Base-by-base conservation (phyloP, 23 red algal genomes). In the Gracilaria caudata region DNA sequence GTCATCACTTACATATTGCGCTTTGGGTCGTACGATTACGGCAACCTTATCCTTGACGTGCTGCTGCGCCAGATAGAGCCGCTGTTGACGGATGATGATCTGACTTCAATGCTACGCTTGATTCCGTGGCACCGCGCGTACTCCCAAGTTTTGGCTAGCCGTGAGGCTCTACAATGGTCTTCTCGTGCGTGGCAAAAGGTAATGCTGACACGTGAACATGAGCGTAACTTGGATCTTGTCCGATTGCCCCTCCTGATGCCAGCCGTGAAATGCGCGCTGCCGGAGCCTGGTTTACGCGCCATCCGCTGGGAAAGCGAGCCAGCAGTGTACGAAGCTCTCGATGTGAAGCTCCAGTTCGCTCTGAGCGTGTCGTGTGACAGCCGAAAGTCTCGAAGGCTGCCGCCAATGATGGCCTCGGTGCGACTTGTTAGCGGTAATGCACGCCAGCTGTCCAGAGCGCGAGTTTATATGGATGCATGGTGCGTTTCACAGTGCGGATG, bases 261-360 rank as follows among this genome's bases (percentile, higher is more conserved):
- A 3, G 39, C 39, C 21, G 4, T 75, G 1, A 75, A 75, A 26
- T 29, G 70, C 29, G 70, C 70, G 70, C 70, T 75, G n/a, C 70
- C 70, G 24, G 70, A 75, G 47, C 70, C 70, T 28, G 70, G 70
- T 1, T 49, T 17, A 17, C 37, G 70, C 21, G 70, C 70, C 16
- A 40, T 75, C 4, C 70, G 70, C 38, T 75, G 70, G 70, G 70
- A 75, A 75, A 75, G 70, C 25, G 70, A 75, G 40, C 70, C 39
- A 24, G 70, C 43, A 1, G 8, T 49, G 25, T 75, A 75, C 40
- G 70, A 75, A 26, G 70, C 70, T 9, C 20, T 29, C 4, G 70
- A 75, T 24, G 25, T 20, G 9, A 47, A 75, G 19, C 70, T 75
- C 3, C 70, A 75, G 70, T 75, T 75, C 26, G 40, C 70, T 33